Base-by-base conservation (phyloP, 1,139 yeast genomes). In the Spencermartinsiella ligniputridi region DNA sequence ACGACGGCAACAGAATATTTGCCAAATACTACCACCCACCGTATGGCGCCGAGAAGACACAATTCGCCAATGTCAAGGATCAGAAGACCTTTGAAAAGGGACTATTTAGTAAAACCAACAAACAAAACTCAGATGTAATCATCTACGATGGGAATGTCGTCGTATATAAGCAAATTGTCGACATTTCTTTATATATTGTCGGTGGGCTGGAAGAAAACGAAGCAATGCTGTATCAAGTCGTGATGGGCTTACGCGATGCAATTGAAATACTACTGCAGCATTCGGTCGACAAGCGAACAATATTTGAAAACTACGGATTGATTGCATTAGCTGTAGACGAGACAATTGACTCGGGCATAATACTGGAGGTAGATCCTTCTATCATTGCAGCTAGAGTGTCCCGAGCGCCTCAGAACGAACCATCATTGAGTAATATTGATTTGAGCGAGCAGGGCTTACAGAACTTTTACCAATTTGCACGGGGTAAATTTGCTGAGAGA, bases 301-400 rank as follows among this genome's bases (percentile, higher is more conserved):
- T 92, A 39, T 75, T 83, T 58, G 96, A 87, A 53, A 79, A 84
- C 63, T 92, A 83, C 62, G 99, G 92, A 65, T 72, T 87, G 72
- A 83, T 89, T 41, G 74, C 87, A 40, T 76, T 92, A 63, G 88
- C 95, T 8, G 76, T 90, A 39, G 98, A 92, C 64, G 98, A 92
- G 68, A 78, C 95, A 19, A 74, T 92, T 46, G 98, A 92, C 63
- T 60, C 63, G 50, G 96, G 97, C 21, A 80, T 92, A 52, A 81
- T 94, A 51, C 74, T 94, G 55, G 97, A 92, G 66, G 83, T 89
- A 35, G 97, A 92, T 60, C 81, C 95, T 2, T 79, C 83, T 37
- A 80, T 88, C 40, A 86, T 92, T 57, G 92, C 90, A 3, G 79
- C 95, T 16, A 77, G 98, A 65, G 96, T 90, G 15, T 85, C 97